Percentiles rank a stretch among this genome's conserved stretches.
Evolutionary conservation across 257 asterid species (phyloP).

Genomic region (Verbena officinalis): DNA sequence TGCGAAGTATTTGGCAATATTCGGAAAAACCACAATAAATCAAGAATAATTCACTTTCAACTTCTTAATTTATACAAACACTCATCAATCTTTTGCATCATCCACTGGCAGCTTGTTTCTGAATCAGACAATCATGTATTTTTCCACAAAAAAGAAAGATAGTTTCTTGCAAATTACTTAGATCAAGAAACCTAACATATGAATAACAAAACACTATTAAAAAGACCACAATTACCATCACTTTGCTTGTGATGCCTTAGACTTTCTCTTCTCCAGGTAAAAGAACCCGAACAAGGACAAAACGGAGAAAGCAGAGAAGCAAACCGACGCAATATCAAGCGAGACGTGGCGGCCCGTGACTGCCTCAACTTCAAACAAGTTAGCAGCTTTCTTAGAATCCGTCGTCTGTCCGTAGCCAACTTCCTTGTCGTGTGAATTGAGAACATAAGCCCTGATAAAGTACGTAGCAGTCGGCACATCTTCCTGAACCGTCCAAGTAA

Average conservation of each 20-base stretch:
- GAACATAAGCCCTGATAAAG: not conserved
- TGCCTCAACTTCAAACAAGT: not conserved
- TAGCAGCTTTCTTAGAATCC: not conserved
- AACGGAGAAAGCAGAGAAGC: conserved; percentile 15
- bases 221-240: not conserved
- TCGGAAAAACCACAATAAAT: too few relatives aligned
- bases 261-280: not conserved
- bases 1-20: too few relatives aligned
- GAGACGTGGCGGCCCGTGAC: conserved; percentile 7
- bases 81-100: not conserved
- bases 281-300: conserved; percentile 3
- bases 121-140: too few relatives aligned
- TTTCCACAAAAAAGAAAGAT: too few relatives aligned
- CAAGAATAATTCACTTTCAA: conserved; percentile 3
- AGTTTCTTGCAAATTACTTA: not conserved
- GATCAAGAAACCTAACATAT: not conserved
- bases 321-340: conserved; percentile 1
- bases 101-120: not conserved
- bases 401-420: conserved; percentile 9
- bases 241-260: not conserved
- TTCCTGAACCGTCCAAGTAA: not conserved
- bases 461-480: conserved; percentile 9
- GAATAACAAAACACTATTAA: not conserved
- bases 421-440: not conserved
- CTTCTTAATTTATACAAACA: not conserved